Percentiles rank a stretch among this genome's conserved stretches.
Conservation (phyloP, 805 yeast genomes). For the Metschnikowia orientalis region DNA sequence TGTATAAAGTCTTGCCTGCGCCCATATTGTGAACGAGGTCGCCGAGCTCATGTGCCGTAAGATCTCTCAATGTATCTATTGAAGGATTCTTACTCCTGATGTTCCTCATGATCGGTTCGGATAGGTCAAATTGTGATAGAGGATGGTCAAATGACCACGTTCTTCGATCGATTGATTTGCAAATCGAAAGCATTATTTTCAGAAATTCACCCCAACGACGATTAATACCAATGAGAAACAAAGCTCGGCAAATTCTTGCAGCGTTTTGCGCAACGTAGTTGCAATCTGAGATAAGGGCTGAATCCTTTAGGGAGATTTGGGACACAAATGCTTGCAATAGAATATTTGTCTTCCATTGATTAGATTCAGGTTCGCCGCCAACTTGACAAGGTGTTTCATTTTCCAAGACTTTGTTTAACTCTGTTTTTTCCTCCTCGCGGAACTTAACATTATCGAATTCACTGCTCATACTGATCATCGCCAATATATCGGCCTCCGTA, state of each 20-base stretch:
- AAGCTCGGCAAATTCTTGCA: slow-evolving; percentile 87
- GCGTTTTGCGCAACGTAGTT: slow-evolving; percentile 95
- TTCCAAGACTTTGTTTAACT: slow-evolving; percentile 59
- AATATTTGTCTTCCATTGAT: slow-evolving; percentile 84
- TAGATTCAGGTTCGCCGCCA: slow-evolving; percentile 66
- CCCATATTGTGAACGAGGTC: slow-evolving; percentile 80
- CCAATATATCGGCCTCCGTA: slow-evolving; percentile 85
- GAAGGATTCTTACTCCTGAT: slow-evolving; percentile 61
- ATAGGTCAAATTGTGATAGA: slow-evolving; percentile 77
- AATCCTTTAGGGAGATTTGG: slow-evolving; percentile 63
- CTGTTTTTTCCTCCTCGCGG: slow-evolving; percentile 81
- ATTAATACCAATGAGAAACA: slow-evolving; percentile 80
- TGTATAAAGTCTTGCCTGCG: slow-evolving; percentile 62
- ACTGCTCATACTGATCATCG: slow-evolving; percentile 85
- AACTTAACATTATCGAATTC: slow-evolving; percentile 89
- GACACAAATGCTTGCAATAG: slow-evolving; percentile 87
- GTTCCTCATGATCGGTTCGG: slow-evolving; percentile 57
- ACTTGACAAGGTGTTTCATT: slow-evolving; percentile 72
- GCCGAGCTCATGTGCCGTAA: slow-evolving; percentile 75
- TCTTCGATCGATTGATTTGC: slow-evolving; percentile 80
- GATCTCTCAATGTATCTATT: slow-evolving; percentile 68
- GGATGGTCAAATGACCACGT: slow-evolving; percentile 93
- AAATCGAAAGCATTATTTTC: slow-evolving; percentile 68
- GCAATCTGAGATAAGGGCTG: slow-evolving; percentile 80
- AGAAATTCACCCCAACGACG: slow-evolving; percentile 88